Evolutionary conservation across 2,329 filamentous ascomycete genomes (phyloP), one percentile per base, ranked within the genome.

Genomic region (Cryphonectria parasitica): DNA sequence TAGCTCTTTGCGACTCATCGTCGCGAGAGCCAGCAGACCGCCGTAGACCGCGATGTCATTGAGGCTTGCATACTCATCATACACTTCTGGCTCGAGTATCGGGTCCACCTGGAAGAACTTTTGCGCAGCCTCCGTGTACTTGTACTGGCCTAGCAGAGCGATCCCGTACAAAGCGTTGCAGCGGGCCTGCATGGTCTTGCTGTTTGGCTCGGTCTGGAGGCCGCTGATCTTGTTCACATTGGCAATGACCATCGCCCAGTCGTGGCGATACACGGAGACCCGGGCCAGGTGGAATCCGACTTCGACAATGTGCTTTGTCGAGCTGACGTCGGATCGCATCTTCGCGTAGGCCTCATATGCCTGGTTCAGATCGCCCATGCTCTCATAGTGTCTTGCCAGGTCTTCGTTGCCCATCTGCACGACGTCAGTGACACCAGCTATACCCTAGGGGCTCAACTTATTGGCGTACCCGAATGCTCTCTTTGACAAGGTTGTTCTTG

Each of bases 401-500:
- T 98, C 96, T 80, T 98, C 94, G 76, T 98, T 92, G 61, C 94
- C 95, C 90, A 98, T 98, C 93, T 97, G 45, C 60, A 15, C 36
- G 5, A 10, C 28, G 63, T 72, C 58, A 72, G 71, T 34, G 15
- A 34, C 28, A 3, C 31, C 22, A 31, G 8, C 3, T 0, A 4
- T 25, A 11, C 68, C 72, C 62, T 2, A 19, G 56, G 36, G 10
- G n/a, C 3, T 28, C 8, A 22, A 45, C 25, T 25, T 15, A 22
- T 28, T 56, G 56, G 77, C 87, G 69, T 85, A 97, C 94, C 75
- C 95, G 84, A 77, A 98, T 97, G 82, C 94, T 98, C 82, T 99
- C 96, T 79, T 98, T 97, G 76, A 99, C 94, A 60, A 98, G 83
- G 77, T 98, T 99, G 78, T 98, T 97, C 82, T 96, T 97, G 81